Evolutionary conservation across 2,329 filamentous ascomycete genomes (phyloP), one percentile per base, ranked within the genome.

Genomic region (Zarea fungicola): DNA sequence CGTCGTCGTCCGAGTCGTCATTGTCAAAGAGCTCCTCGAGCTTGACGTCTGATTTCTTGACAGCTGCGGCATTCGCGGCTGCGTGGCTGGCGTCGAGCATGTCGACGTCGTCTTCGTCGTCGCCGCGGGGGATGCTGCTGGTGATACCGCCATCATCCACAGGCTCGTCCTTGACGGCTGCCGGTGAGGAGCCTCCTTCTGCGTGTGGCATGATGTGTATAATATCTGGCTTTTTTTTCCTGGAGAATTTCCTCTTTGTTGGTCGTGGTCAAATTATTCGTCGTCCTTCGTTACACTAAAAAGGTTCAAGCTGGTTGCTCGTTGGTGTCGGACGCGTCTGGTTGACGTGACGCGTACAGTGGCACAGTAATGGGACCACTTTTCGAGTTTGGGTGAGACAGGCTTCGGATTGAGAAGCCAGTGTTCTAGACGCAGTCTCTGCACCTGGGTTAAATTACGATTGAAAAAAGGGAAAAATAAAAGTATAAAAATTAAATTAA

Each of bases 21-120:
- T 81, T 78, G 28, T 68, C 73, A 48, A 84, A 84, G 10, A 84
- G 56, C 5, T 83, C 77, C 42, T 82, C 79, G 6, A 84, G 65
- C 49, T 78, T 80, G 37, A 74, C 65, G 34, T 76, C 72, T 21
- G 76, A 71, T 21, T 72, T 68, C 51, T 74, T 73, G 13, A 42
- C 54, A 2, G 60, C 54, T 16, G 61, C 57, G 8, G 52, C 41
- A 7, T 54, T 55, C 11, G 52, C 48, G 11, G 60, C 51, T 31
- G 61, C 54, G 21, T 48, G 43, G 31, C 64, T 55, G 21, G 60
- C 53, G 40, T 68, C 68, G 19, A 58, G 62, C 71, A 74, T 75
- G 32, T 67, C 64, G 48, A 73, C 62, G 46, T 75, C 70, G 45
- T 55, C 62, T 31, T 65, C 65, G 25, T 54, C 52, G 22, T 48